phyloP scores from a whole-genome alignment of 257 asterid genomes.

The Solanum tarijense region DNA sequence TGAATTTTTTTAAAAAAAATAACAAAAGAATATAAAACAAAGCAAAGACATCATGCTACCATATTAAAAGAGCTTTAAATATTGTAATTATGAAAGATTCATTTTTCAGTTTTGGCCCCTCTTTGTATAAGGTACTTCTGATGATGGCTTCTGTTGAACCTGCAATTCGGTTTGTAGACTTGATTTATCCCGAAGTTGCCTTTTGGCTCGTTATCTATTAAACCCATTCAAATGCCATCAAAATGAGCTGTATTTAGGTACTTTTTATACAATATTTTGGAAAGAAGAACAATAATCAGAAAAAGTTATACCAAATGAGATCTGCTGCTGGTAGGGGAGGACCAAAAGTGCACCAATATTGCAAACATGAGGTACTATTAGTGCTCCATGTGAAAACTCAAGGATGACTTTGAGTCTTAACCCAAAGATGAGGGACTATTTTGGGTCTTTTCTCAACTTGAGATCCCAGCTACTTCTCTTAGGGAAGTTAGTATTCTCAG shows the following conservation, averaged over 20 bases:
- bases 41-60: neutral
- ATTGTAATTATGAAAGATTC: neutral
- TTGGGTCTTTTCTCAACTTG: neutral
- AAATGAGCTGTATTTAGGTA: neutral
- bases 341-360: no score
- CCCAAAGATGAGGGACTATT: no score
- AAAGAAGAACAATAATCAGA: neutral
- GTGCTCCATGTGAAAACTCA: no score
- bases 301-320: neutral
- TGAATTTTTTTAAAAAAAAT: neutral
- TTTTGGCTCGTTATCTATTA: neutral
- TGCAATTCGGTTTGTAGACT: neutral
- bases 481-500: neutral
- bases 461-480: neutral
- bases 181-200: neutral
- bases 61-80: neutral
- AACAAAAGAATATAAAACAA: neutral
- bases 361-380: no score
- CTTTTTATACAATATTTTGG: neutral
- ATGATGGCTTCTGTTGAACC: neutral
- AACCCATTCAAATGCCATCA: neutral
- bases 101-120: neutral
- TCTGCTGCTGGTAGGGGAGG: neutral
- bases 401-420: no score
- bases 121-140: neutral